phyloP scores from a whole-genome alignment of 2,329 filamentous ascomycete genomes.

The Berkeleyomyces basicola region DNA sequence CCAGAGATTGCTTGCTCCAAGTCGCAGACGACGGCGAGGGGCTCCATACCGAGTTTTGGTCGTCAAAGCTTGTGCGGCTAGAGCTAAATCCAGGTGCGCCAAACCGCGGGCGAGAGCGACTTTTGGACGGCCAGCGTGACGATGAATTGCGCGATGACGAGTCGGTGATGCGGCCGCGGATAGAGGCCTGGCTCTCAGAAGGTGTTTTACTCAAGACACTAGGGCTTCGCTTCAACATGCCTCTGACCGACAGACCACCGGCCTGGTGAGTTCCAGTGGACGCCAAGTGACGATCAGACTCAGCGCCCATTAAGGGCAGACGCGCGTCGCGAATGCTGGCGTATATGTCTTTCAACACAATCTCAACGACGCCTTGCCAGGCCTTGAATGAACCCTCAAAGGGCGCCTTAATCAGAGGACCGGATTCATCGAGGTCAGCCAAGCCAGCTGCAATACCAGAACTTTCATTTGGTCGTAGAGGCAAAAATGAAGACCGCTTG shows the following conservation, averaged over 20 bases:
- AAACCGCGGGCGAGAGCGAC: slow-evolving; percentile 60
- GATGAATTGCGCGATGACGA: slow-evolving; percentile 30
- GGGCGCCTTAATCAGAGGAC: slow-evolving; percentile 59
- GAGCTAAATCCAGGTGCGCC: slow-evolving; percentile 70
- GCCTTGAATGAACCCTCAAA: slow-evolving; percentile 59
- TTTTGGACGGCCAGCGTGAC: slow-evolving; percentile 70
- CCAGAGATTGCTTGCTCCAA: slow-evolving; percentile 87
- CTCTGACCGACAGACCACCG: slow-evolving; percentile 55
- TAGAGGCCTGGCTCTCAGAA: slow-evolving; percentile 58
- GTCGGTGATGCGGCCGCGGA: slow-evolving; percentile 55
- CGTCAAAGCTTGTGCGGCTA: slow-evolving; percentile 86
- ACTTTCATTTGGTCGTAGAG: slow-evolving; percentile 28
- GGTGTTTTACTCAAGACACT: slow-evolving; percentile 87
- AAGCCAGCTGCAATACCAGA: not conserved
- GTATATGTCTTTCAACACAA: slow-evolving; percentile 85
- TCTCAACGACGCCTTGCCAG: slow-evolving; percentile 82
- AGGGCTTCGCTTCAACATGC: slow-evolving; percentile 67
- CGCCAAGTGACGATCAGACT: slow-evolving; percentile 26
- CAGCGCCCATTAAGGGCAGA: slow-evolving; percentile 69
- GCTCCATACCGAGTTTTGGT: slow-evolving; percentile 79
- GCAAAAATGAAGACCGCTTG: slow-evolving; percentile 34
- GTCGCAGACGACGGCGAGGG: slow-evolving; percentile 73
- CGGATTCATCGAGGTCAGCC: slow-evolving; percentile 36
- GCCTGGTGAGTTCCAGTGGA: slow-evolving; percentile 12
- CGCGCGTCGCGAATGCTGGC: slow-evolving; percentile 71